Percentiles rank a stretch among this genome's conserved stretches.
Evolutionary conservation across 192 early-diverging fungal species (phyloP).

Genomic region (Dissophora globulifera): DNA sequence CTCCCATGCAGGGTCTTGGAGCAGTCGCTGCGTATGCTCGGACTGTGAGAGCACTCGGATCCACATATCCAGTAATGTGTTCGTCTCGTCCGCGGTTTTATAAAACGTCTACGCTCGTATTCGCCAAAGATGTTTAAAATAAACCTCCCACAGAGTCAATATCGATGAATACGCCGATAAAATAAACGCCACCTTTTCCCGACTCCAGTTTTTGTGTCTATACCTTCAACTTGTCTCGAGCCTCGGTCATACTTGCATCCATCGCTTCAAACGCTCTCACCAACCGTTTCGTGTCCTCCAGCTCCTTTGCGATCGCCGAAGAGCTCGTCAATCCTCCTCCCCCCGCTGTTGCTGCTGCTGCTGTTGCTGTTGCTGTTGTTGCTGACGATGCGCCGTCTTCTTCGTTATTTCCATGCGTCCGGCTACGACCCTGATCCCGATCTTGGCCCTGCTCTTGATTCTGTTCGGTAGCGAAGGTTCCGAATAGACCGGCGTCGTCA

Average conservation of each 20-base stretch:
- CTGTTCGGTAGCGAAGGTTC: too few species aligned
- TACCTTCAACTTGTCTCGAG: constrained; percentile 44
- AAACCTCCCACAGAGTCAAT: too few species aligned
- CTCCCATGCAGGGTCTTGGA: constrained; percentile 53
- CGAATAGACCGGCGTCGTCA: too few species aligned
- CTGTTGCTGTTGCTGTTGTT: not conserved
- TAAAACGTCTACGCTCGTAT: constrained; percentile 25
- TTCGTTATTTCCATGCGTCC: too few species aligned
- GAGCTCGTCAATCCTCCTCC: not conserved
- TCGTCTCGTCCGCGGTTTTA: constrained; percentile 52
- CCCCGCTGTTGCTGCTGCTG: not conserved
- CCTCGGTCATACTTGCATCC: constrained; percentile 35
- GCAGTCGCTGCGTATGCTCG: constrained; percentile 42
- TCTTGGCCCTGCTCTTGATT: too few species aligned
- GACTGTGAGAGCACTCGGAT: constrained; percentile 53
- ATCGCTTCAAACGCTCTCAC: constrained; percentile 26
- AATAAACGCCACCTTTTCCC: too few species aligned
- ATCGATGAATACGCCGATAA: too few species aligned
- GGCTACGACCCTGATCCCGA: too few species aligned
- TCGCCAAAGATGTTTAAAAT: not conserved
- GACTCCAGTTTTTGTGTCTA: not conserved
- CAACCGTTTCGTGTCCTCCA: constrained; percentile 25
- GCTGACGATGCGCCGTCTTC: too few species aligned
- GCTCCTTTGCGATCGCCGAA: constrained; percentile 11
- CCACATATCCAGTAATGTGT: constrained; percentile 57